A percentile compares a stretch with the other conserved stretches of the same genome.
Conservation (phyloP, 495 filamentous ascomycete genomes). For the Annulohypoxylon bovei region DNA sequence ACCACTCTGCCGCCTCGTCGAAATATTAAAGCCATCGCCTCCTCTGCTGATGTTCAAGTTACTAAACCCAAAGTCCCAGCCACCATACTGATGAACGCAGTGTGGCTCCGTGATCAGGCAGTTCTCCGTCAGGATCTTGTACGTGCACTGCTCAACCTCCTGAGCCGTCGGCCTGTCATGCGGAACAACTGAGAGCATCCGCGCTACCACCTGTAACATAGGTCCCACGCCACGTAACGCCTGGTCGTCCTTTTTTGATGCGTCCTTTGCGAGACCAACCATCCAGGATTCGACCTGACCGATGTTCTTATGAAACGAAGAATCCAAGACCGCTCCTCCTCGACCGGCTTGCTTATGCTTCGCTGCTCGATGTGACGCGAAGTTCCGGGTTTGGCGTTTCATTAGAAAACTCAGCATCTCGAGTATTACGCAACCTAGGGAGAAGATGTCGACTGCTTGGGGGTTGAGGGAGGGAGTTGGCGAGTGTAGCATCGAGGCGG, state of each 20-base stretch:
- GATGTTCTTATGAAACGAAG: conserved; percentile 85
- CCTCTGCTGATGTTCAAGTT: conserved; percentile 37
- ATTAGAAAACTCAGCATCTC: conserved; percentile 76
- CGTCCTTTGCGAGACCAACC: conserved; percentile 70
- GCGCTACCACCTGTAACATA: conserved; percentile 57
- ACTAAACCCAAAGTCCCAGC: conserved; percentile 46
- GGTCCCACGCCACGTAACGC: conserved; percentile 58
- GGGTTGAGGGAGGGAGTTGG: conserved; percentile 54
- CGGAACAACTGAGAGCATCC: conserved; percentile 58
- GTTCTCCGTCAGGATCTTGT: conserved; percentile 56
- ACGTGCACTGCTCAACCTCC: conserved; percentile 56
- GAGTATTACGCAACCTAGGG: conserved; percentile 75
- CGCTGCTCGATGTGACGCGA: conserved; percentile 75
- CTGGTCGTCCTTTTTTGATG: conserved; percentile 70
- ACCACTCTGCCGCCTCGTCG: conserved; percentile 33
- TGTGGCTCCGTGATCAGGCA: conserved; percentile 57
- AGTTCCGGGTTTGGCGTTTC: conserved; percentile 75
- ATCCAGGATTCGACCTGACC: conserved; percentile 84
- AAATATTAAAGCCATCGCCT: conserved; percentile 35
- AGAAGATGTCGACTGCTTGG: conserved; percentile 76
- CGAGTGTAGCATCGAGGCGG: conserved; percentile 46
- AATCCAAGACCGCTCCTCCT: conserved; percentile 74
- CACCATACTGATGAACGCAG: conserved; percentile 54
- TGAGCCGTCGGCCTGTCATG: conserved; percentile 56
- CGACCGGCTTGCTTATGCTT: conserved; percentile 73